Evolutionary conservation across 768 basidiomycete genomes (phyloP), one percentile per base, ranked within the genome.

Genomic region (Amanita brunnescens): DNA sequence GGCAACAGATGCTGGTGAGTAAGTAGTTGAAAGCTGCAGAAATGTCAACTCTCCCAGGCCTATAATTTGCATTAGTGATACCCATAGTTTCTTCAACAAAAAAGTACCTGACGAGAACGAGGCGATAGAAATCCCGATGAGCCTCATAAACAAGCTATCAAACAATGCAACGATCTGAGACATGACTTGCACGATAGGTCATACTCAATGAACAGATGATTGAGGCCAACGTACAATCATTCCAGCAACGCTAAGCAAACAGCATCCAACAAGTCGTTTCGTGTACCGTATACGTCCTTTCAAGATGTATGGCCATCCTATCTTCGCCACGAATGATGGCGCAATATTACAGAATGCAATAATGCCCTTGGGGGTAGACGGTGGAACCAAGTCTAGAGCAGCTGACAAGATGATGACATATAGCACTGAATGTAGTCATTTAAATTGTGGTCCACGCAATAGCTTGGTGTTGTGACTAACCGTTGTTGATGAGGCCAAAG

Each of bases 401-500:
- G 95, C 95, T 1, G 91, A 95, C 16, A 99, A 79, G 55, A 98
- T 96, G 54, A 98, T 87, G 33, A 99, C 95, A 67, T 98, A 96
- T 51, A 95, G 74, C 4, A 96, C 92, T 92, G 55, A 0, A 52
- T 18, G 40, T 32, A 33, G 23, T 37, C 46, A 4, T 42, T 52
- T 7, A 55, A 40, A 21, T 14, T 7, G 5, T 29, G 49, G 9
- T 46, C 48, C 48, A 32, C 50, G 26, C 21, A 16, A 43, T 39
- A n/a, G 6, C 6, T 13, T 16, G 12, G 20, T 13, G 2, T 39
- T 23, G 1, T 35, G 21, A 35, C 21, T 51, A 21, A 87, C 91
- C 91, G 60, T 96, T 95, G 63, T 96, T 96, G 52, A 94, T 85
- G 20, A 94, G 76, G 5, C 93, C 93, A 59, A 95, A 95, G 34